Percentiles rank a stretch among this genome's conserved stretches.
These are phyloP conservation scores for Termitomyces sp. DNA, from an alignment of 768 basidiomycete species.

Conservation along the genomic window DNA sequence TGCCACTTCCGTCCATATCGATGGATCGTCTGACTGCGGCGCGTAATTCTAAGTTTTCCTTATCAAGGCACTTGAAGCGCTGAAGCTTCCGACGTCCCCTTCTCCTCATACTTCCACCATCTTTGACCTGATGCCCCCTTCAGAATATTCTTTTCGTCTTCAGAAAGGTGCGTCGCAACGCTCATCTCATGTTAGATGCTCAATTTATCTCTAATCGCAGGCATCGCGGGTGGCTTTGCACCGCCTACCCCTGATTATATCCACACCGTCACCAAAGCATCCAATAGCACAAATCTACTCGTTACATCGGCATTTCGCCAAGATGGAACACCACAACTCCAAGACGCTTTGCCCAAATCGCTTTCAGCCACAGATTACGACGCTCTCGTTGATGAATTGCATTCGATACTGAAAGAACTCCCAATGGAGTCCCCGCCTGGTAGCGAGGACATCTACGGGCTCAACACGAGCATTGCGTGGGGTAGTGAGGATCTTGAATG, in stretches of 20 bases:
- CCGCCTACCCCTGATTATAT: conserved; percentile 58
- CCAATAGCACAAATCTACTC: conserved; percentile 27
- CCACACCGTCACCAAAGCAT: conserved; percentile 41
- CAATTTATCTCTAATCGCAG: conserved; percentile 26
- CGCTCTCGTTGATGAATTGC: conserved; percentile 50
- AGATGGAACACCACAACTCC: conserved; percentile 38
- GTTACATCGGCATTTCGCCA: conserved; percentile 44
- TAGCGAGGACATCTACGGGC: conserved; percentile 67
- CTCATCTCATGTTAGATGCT: not conserved
- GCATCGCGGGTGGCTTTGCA: conserved; percentile 72
- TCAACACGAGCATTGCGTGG: conserved; percentile 62
- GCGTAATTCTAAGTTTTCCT: not conserved
- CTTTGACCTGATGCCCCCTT: conserved; percentile 24
- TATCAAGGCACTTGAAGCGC: not conserved
- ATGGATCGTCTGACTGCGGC: not conserved
- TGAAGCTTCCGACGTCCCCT: not conserved
- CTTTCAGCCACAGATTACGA: conserved; percentile 26
- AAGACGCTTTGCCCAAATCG: conserved; percentile 34
- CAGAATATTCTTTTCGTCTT: conserved; percentile 51
- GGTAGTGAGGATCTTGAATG: conserved; percentile 52
- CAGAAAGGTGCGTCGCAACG: conserved; percentile 45
- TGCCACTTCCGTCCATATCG: not conserved
- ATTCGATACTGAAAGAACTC: conserved; percentile 50
- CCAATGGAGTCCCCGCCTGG: conserved; percentile 53
- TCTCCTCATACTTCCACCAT: not conserved